These are phyloP conservation scores for Calonectria multiphialidica DNA, from an alignment of 2,329 filamentous ascomycete species.

Conservation along the genomic window DNA sequence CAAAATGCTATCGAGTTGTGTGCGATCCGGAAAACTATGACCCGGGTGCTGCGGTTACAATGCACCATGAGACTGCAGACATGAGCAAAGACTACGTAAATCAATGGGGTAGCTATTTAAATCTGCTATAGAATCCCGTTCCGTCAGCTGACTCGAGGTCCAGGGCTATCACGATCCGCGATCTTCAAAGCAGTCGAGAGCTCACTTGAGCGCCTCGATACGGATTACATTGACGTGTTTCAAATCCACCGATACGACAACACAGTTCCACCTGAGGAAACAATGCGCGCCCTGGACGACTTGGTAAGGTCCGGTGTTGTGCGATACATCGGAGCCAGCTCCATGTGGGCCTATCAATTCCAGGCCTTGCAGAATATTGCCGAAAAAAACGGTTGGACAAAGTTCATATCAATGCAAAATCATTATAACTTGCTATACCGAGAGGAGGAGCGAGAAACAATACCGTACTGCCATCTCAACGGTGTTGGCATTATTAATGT, in stretches of 20 bases:
- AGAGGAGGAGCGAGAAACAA: background rate
- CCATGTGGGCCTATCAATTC: background rate
- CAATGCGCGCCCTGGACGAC: background rate
- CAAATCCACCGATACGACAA: background rate
- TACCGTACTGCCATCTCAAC: background rate
- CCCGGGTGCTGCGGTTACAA: constrained; percentile 26
- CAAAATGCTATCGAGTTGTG: background rate
- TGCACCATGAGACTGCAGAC: background rate
- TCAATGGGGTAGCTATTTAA: background rate
- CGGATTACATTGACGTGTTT: background rate
- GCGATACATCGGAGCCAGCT: background rate
- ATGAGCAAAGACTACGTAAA: background rate
- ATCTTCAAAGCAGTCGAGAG: background rate
- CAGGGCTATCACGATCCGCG: background rate
- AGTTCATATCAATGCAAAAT: background rate
- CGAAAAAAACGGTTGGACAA: background rate
- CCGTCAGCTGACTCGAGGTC: background rate
- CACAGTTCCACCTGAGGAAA: background rate
- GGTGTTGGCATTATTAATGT: background rate
- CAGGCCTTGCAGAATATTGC: background rate
- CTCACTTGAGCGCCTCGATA: background rate
- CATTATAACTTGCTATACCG: background rate
- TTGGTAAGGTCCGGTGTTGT: background rate
- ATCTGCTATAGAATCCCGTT: background rate
- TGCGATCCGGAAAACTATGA: background rate